Evolutionary conservation across 257 asterid genomes (phyloP), one percentile per base, ranked within the genome.

Genomic region (Penstemon davidsonii): DNA sequence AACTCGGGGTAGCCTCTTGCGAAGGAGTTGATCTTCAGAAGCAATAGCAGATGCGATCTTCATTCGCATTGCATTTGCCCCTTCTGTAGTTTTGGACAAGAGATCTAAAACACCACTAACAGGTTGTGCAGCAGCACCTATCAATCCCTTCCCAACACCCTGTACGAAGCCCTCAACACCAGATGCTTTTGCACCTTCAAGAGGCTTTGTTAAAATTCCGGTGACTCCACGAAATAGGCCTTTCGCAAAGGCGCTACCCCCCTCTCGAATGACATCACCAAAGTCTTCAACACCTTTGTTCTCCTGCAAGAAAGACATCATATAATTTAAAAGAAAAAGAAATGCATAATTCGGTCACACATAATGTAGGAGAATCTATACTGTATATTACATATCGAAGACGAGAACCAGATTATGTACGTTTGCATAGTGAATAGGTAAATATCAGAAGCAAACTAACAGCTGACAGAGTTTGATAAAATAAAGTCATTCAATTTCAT

Each of bases 71-170:
- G 99, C 96, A 84, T 94, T 94, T 79, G 99, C 99, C 18, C 99
- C 99, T 88, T 94, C 99, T 1, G 99, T 94, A 53, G 99, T 94
- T 77, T 94, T 94, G 8, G 99, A 94, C 79, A 94, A 68, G 64
- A 94, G 99, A 75, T 94, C 99, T 69, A 94, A 81, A 71, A 91
- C 96, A 55, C 99, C 99, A 44, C 99, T 94, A 53, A 94, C 99
- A 71, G 99, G 99, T 78, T 94, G 99, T 62, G 97, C 99, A 62
- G 99, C 99, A 5, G 95, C 99, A 77, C 99, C 99, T 65, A 94
- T 81, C 76, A 94, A 66, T 60, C 99, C 99, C 86, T 88, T 94
- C 56, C 99, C 99, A 76, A 94, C 92, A 72, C 99, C 99, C 85
- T 94, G 99, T 44, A 94, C 99, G 69, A 94, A 94, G 69, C 99